Evolutionary conservation across 257 asterid genomes (phyloP).

Genomic region (Solanum sejunctum): DNA sequence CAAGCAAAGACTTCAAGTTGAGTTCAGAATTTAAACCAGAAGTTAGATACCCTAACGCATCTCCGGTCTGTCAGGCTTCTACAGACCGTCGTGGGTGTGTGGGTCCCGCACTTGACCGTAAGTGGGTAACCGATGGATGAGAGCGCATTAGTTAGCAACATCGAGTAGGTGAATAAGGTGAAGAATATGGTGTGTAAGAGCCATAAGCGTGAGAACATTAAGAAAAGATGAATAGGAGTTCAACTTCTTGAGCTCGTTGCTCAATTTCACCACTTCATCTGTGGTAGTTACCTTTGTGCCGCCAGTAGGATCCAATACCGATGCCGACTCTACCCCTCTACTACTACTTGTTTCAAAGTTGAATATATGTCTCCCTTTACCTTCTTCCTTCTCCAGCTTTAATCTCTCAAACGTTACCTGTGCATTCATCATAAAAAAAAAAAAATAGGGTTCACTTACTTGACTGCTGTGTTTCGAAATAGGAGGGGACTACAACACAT

Average conservation of each 20-base stretch:
- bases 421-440: not conserved
- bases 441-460: no score
- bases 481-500: no score
- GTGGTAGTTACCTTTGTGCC: not conserved
- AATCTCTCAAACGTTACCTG: slow-evolving; percentile 62
- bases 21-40: no score
- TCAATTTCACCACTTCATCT: slow-evolving; percentile 13
- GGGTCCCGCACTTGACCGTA: no score
- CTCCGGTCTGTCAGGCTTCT: no score
- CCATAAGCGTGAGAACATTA: slow-evolving; percentile 38
- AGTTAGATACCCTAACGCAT: no score
- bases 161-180: slow-evolving; percentile 21
- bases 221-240: slow-evolving; percentile 57
- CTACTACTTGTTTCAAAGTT: not conserved
- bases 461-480: no score
- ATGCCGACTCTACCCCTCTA: slow-evolving; percentile 7
- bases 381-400: slow-evolving; percentile 75
- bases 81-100: no score
- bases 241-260: slow-evolving; percentile 25
- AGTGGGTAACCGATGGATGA: no score
- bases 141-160: no score
- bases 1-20: no score
- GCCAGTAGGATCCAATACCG: not conserved
- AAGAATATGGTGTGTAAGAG: slow-evolving; percentile 54
- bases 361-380: slow-evolving; percentile 11